These are phyloP conservation scores for Panicum hallii DNA, from an alignment of 202 grass and related monocot genomes.

Conservation along the genomic window DNA sequence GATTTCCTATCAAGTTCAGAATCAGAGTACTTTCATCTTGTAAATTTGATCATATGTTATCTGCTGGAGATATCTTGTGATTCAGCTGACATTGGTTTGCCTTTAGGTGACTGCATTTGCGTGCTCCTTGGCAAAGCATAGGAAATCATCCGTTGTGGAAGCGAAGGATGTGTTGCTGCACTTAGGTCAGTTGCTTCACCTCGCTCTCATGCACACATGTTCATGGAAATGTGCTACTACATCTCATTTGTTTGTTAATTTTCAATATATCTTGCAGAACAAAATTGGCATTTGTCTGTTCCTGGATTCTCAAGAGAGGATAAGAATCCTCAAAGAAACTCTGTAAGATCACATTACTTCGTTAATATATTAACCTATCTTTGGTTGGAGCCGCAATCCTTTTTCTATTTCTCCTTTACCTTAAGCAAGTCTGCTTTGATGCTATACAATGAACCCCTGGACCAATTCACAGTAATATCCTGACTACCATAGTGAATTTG, in stretches of 20 bases:
- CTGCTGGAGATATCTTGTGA: conserved; percentile 26
- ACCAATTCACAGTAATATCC: background rate
- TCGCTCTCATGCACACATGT: background rate
- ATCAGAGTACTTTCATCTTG: conserved; percentile 24
- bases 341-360: conserved; percentile 60
- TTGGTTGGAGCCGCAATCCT: background rate
- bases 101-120: conserved; percentile 88
- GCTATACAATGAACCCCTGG: conserved; percentile 4
- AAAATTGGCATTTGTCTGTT: conserved; percentile 81
- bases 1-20: conserved; percentile 12
- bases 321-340: conserved; percentile 72
- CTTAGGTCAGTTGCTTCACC: conserved; percentile 61
- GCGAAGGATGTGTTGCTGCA: conserved; percentile 87
- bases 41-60: conserved; percentile 17
- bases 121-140: conserved; percentile 85
- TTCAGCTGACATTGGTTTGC: conserved; percentile 42
- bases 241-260: conserved; percentile 38
- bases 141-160: conserved; percentile 88
- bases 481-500: conserved; percentile 21
- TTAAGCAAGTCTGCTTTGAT: background rate
- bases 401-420: background rate
- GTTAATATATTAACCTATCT: conserved; percentile 3
- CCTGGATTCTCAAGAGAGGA: conserved; percentile 93
- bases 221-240: background rate
- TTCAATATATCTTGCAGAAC: conserved; percentile 66